Evolutionary conservation across 345 rosid species (phyloP).

Genomic region (Brassica incana): DNA sequence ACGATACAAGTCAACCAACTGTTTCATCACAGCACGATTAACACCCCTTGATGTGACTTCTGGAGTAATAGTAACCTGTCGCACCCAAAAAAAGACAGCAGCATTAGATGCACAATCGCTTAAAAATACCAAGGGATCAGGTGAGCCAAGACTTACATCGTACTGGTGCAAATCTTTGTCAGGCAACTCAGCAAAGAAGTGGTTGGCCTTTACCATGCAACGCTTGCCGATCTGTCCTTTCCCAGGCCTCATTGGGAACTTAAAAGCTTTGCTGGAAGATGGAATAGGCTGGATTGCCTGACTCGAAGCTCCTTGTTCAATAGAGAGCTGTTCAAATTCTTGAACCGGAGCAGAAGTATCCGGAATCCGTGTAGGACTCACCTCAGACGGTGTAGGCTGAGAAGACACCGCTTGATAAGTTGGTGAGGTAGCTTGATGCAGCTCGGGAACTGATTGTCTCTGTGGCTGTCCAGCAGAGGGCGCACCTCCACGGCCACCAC

Average conservation of each 20-base stretch:
- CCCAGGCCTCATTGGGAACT: constrained; percentile 87
- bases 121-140: not conserved
- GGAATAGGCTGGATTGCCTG: constrained; percentile 66
- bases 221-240: constrained; percentile 58
- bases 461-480: constrained; percentile 56
- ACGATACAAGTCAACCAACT: constrained; percentile 55
- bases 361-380: constrained; percentile 49
- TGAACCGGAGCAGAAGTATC: constrained; percentile 46
- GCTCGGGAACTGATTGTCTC: constrained; percentile 83
- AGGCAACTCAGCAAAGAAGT: constrained; percentile 85
- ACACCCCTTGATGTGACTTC: constrained; percentile 79
- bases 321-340: constrained; percentile 53
- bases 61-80: constrained; percentile 77
- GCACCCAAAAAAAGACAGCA: not conserved
- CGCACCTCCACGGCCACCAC: constrained; percentile 62
- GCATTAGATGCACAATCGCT: not conserved
- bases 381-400: constrained; percentile 58
- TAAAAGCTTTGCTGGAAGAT: constrained; percentile 69
- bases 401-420: constrained; percentile 56
- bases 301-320: constrained; percentile 56
- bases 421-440: constrained; percentile 91
- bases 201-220: constrained; percentile 95
- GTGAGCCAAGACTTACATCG: constrained; percentile 55
- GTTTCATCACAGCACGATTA: constrained; percentile 83
- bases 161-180: constrained; percentile 96